phyloP scores from a whole-genome alignment of 495 filamentous ascomycete genomes.

The Hyaloscypha hepaticicola region DNA sequence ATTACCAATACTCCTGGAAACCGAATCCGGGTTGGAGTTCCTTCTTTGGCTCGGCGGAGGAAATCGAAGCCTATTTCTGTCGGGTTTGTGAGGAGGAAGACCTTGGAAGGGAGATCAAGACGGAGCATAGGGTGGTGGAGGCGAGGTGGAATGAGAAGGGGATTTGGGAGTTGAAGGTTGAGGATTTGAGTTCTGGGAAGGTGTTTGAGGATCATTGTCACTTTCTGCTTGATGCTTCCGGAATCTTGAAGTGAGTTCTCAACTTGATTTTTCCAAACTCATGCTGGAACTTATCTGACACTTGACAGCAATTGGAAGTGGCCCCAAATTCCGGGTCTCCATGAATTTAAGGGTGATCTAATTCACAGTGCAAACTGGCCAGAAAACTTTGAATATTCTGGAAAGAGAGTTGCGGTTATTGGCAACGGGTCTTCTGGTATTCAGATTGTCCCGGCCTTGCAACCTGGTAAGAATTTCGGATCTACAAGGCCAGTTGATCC shows the following conservation, averaged over 20 bases:
- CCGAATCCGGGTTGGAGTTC: constrained; percentile 57
- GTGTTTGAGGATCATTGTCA: constrained; percentile 17
- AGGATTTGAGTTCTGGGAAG: constrained; percentile 1
- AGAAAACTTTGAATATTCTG: constrained; percentile 40
- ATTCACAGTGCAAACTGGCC: constrained; percentile 37
- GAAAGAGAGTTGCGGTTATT: constrained; percentile 46
- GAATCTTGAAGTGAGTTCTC: constrained; percentile 21
- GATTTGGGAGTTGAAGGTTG: constrained; percentile 15
- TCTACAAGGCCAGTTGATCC: constrained; percentile 33
- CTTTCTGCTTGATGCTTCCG: constrained; percentile 19
- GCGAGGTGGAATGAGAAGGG: constrained; percentile 20
- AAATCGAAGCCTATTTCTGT: constrained; percentile 60
- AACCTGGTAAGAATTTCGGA: constrained; percentile 43
- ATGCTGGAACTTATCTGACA: neutral
- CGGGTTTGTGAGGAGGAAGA: constrained; percentile 53
- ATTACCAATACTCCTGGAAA: constrained; percentile 57
- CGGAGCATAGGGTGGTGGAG: neutral
- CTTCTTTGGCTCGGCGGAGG: constrained; percentile 54
- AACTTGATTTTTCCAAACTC: neutral
- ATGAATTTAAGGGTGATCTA: constrained; percentile 23
- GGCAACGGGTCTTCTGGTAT: constrained; percentile 46
- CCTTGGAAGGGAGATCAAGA: constrained; percentile 49
- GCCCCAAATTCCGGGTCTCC: constrained; percentile 38
- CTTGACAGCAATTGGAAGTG: constrained; percentile 43
- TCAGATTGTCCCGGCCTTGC: constrained; percentile 61